Conservation (phyloP, 2,329 filamentous ascomycete genomes). For the Fusarium sp. region DNA sequence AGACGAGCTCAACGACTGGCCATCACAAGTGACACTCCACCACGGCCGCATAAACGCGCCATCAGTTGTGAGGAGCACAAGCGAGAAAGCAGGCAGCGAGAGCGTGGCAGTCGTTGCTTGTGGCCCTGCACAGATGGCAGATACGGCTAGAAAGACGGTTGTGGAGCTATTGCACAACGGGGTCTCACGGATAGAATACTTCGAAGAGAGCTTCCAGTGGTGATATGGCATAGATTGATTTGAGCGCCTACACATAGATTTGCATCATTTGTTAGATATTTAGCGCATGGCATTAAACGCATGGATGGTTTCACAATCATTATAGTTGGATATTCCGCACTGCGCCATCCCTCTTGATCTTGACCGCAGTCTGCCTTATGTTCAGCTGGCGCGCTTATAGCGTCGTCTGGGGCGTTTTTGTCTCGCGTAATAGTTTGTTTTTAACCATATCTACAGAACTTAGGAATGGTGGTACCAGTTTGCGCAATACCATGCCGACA, state of each 20-base stretch:
- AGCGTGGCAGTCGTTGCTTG: slow-evolving; percentile 58
- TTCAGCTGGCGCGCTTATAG: not conserved
- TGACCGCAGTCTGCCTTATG: not conserved
- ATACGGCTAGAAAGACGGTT: slow-evolving; percentile 55
- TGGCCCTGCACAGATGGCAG: slow-evolving; percentile 59
- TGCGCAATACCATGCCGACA: not conserved
- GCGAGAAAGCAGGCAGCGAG: slow-evolving; percentile 31
- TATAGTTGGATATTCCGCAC: not conserved
- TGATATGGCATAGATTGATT: slow-evolving; percentile 30
- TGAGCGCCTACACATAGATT: not conserved
- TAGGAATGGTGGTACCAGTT: not conserved
- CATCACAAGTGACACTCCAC: slow-evolving; percentile 29
- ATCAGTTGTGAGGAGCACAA: slow-evolving; percentile 47
- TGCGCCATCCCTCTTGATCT: not conserved
- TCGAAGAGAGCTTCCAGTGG: slow-evolving; percentile 59
- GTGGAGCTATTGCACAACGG: slow-evolving; percentile 46
- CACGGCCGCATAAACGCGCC: slow-evolving; percentile 50
- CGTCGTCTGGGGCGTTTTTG: not conserved
- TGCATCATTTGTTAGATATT: not conserved
- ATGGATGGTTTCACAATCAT: not conserved
- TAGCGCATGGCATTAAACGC: not conserved
- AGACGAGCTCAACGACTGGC: slow-evolving; percentile 18
- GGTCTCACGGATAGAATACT: slow-evolving; percentile 52
- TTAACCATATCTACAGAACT: not conserved
- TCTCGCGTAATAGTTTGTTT: not conserved